Conservation (phyloP, 2,329 filamentous ascomycete species). For the Periconia sp. region DNA sequence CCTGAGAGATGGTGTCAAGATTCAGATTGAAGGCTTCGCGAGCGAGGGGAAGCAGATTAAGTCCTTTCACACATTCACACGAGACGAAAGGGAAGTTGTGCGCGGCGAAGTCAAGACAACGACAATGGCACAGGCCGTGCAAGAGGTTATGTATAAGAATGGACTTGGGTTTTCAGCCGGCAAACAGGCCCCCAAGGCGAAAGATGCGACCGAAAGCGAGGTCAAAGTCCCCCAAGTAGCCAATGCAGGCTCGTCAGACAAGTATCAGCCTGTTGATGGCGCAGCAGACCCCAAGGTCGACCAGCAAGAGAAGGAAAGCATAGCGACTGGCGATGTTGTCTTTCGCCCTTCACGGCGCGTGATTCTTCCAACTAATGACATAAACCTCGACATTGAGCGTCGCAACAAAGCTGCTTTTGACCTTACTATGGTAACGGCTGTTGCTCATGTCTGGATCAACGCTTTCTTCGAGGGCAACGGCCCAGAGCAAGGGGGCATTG, state of each 20-base stretch:
- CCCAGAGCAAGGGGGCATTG: conserved; percentile 68
- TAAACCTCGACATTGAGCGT: conserved; percentile 89
- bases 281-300: conserved; percentile 22
- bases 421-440: conserved; percentile 87
- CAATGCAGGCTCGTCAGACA: conserved; percentile 24
- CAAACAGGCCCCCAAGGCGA: conserved; percentile 24
- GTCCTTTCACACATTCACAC: conserved; percentile 79
- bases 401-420: conserved; percentile 78
- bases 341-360: conserved; percentile 75
- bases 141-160: conserved; percentile 52
- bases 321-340: conserved; percentile 72
- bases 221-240: conserved; percentile 23
- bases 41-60: conserved; percentile 91
- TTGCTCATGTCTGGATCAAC: conserved; percentile 98
- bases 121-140: conserved; percentile 52
- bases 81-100: conserved; percentile 73
- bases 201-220: conserved; percentile 13
- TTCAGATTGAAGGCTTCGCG: conserved; percentile 81
- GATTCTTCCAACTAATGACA: conserved; percentile 77
- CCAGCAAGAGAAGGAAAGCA: conserved; percentile 49
- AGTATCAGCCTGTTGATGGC: conserved; percentile 21
- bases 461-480: conserved; percentile 86
- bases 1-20: conserved; percentile 82
- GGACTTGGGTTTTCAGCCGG: conserved; percentile 33
- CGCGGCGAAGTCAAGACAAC: conserved; percentile 57